Evolutionary conservation across 352 stramenopile species (phyloP).

Genomic region (Phytophthora melonis): DNA sequence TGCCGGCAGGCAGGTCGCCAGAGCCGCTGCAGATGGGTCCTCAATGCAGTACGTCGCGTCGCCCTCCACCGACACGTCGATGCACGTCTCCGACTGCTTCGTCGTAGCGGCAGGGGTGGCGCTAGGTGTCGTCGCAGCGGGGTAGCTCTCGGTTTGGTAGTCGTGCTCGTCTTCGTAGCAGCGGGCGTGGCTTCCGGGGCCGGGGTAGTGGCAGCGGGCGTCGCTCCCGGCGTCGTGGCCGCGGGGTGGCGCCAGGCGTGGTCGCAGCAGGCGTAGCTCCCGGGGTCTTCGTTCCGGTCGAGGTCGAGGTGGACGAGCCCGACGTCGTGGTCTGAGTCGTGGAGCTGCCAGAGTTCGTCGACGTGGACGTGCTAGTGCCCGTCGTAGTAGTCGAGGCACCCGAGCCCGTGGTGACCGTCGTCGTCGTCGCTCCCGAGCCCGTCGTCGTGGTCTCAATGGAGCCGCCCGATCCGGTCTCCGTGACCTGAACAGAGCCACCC

Average conservation of each 20-base stretch:
- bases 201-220: constrained; percentile 27
- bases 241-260: constrained; percentile 27
- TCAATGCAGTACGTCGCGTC: constrained; percentile 82
- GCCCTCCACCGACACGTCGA: constrained; percentile 68
- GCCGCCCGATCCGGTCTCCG: constrained; percentile 27
- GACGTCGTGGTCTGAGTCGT: constrained; percentile 23
- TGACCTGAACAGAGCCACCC: constrained; percentile 25
- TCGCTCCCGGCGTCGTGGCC: constrained; percentile 24
- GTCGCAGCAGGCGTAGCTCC: constrained; percentile 24
- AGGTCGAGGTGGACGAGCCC: constrained; percentile 16
- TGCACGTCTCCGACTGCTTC: constrained; percentile 46
- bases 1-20: constrained; percentile 48
- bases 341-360: constrained; percentile 18
- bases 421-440: constrained; percentile 14
- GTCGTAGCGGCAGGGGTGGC: constrained; percentile 34
- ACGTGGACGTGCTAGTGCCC: constrained; percentile 9
- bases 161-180: constrained; percentile 21
- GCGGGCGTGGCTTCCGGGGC: constrained; percentile 30
- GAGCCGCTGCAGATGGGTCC: constrained; percentile 71
- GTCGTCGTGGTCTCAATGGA: constrained; percentile 26
- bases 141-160: constrained; percentile 24
- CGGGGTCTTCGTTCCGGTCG: constrained; percentile 24
- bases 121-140: constrained; percentile 24
- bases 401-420: constrained; percentile 21
- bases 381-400: constrained; percentile 28